Conservation (phyloP, 345 rosid species). For the Sonneratia caseolaris region DNA sequence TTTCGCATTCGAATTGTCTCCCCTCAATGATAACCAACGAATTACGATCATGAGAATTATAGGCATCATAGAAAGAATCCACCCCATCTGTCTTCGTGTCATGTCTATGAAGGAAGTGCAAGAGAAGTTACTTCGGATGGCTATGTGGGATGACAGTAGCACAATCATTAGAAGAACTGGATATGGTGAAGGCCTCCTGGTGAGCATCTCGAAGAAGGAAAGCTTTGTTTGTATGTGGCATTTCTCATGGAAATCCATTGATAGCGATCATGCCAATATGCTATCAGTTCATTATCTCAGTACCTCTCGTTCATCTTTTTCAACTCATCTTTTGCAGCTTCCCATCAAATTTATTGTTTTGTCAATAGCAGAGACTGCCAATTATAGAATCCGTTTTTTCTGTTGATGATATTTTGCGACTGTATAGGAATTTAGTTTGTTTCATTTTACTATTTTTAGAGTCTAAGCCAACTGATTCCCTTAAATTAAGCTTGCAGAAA, state of each 20-base stretch:
- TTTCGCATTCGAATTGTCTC: not conserved
- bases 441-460: not conserved
- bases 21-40: not conserved
- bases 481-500: not conserved
- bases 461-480: not conserved
- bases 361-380: not conserved
- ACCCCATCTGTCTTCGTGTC: slow-evolving; percentile 4
- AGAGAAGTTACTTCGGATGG: not conserved
- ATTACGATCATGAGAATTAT: slow-evolving; percentile 3
- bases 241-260: not conserved
- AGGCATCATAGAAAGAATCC: slow-evolving; percentile 5
- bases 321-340: not conserved
- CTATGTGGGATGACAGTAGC: slow-evolving; percentile 4
- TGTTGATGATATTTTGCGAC: not conserved
- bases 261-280: not conserved
- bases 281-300: not conserved
- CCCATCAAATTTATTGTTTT: not conserved
- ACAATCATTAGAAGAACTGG: slow-evolving; percentile 4
- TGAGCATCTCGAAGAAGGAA: slow-evolving; percentile 7
- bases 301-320: not conserved
- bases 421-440: not conserved
- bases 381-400: not conserved
- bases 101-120: not conserved
- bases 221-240: not conserved
- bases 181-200: not conserved